Evolutionary conservation across 2,329 filamentous ascomycete species (phyloP), one percentile per base, ranked within the genome.

Genomic region (Penicillium sclerotigenum): DNA sequence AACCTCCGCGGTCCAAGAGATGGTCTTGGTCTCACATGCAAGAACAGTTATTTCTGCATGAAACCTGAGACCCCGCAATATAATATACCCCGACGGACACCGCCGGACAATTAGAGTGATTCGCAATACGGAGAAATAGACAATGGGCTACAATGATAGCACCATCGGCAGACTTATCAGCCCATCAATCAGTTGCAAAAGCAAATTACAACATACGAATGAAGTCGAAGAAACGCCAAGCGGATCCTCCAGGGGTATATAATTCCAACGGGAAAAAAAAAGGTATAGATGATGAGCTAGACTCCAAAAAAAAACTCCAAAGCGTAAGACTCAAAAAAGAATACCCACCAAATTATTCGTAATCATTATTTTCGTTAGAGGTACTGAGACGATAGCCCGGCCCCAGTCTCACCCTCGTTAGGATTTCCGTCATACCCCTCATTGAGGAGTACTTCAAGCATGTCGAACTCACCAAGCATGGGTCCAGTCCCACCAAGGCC

Each of bases 401-500:
- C 60, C 36, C 28, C 38, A 14, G 60, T 57, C 26, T 63, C 59
- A 33, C 59, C 56, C 7, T 70, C 67, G 46, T 59, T 51, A 18
- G 55, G 26, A 40, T 66, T 67, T 11, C 68, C 68, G 48, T 73
- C 71, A 57, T 74, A 74, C 28, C 73, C 72, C 60, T 77, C 75
- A 46, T 77, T 76, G 26, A 77, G 68, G 14, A 79, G 66, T 6
- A 78, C 73, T 59, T 79, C 77, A n/a, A 79, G 63, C 75, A 79
- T 77, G 55, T 79, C 77, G 52, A 77, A 76, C 43, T 77, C 82
- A 2, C 81, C 83, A 14, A 87, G 76, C 70, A 84, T 83, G n/a
- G 83, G 83, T 0, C 84, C 84, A 20, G 80, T 83, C 22, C 85
- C 83, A 52, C 84, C 82, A 1, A 81, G 79, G 13, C 81, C 81